phyloP scores from a whole-genome alignment of 192 early-diverging fungal species.

The Mortierella alpina region DNA sequence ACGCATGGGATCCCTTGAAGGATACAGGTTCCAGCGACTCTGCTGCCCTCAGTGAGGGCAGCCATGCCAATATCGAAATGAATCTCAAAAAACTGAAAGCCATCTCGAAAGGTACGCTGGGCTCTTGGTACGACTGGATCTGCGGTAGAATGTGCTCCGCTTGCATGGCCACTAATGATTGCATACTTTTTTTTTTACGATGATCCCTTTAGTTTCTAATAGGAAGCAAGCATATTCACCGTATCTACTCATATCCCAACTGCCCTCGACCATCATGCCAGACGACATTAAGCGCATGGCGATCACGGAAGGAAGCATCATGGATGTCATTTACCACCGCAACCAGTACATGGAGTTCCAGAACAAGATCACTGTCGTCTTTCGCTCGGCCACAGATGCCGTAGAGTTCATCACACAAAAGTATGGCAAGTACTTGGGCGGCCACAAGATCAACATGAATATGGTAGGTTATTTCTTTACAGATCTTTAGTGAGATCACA shows the following conservation, averaged over 20 bases:
- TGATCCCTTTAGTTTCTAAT: slow-evolving; percentile 8
- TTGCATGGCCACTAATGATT: neutral
- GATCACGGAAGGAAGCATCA: slow-evolving; percentile 25
- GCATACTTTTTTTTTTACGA: neutral
- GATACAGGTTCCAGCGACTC: neutral
- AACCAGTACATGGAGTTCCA: slow-evolving; percentile 44
- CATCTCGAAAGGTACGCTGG: slow-evolving; percentile 31
- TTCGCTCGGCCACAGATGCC: slow-evolving; percentile 48
- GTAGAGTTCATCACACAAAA: slow-evolving; percentile 45
- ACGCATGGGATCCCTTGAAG: slow-evolving; percentile 24
- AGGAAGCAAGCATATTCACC: slow-evolving; percentile 45
- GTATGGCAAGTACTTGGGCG: slow-evolving; percentile 40
- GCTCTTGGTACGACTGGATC: neutral
- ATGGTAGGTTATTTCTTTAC: slow-evolving; percentile 29
- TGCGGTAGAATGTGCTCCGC: too few relatives aligned
- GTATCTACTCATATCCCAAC: slow-evolving; percentile 28
- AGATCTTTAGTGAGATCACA: neutral
- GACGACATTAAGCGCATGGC: slow-evolving; percentile 50
- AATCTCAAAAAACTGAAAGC: slow-evolving; percentile 47
- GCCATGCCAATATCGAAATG: slow-evolving; percentile 27
- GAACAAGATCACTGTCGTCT: slow-evolving; percentile 36
- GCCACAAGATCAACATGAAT: slow-evolving; percentile 36
- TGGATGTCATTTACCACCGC: slow-evolving; percentile 40
- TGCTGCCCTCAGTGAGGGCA: slow-evolving; percentile 13
- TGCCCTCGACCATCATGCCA: slow-evolving; percentile 43